These are phyloP conservation scores for Malassezia brasiliensis DNA, from an alignment of 1,284 basidiomycete species.

Conservation along the genomic window DNA sequence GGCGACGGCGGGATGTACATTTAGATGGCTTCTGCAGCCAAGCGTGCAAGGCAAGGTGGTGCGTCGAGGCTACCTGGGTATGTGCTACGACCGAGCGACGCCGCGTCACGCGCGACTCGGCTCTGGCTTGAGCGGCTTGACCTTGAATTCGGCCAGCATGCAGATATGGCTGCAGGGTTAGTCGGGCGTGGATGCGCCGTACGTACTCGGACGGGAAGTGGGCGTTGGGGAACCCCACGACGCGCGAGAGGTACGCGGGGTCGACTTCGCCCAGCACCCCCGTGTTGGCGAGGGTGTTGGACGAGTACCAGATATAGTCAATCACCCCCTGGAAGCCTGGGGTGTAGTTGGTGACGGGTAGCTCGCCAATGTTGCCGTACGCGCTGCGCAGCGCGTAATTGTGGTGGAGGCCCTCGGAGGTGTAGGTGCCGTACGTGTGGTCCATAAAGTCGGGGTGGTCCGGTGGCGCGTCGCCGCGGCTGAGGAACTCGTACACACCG, in stretches of 20 bases:
- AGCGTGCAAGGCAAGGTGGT: neutral
- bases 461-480: conserved; percentile 57
- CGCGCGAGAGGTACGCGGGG: conserved; percentile 70
- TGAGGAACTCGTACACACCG: conserved; percentile 85
- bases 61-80: neutral
- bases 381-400: conserved; percentile 71
- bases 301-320: conserved; percentile 90
- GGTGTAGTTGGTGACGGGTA: conserved; percentile 81
- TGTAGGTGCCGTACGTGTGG: conserved; percentile 84
- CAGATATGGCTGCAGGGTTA: conserved; percentile 25
- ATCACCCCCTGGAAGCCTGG: conserved; percentile 59
- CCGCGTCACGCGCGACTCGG: neutral
- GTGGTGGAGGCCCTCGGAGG: conserved; percentile 76
- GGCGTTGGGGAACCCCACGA: conserved; percentile 91
- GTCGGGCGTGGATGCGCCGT: neutral
- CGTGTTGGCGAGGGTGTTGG: conserved; percentile 67
- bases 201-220: conserved; percentile 63
- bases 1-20: conserved; percentile 19
- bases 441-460: conserved; percentile 87
- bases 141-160: conserved; percentile 44
- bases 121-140: conserved; percentile 24
- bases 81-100: neutral
- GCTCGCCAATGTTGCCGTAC: conserved; percentile 53
- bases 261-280: conserved; percentile 83
- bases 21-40: neutral